Evolutionary conservation across 2,329 filamentous ascomycete genomes (phyloP).

Genomic region (Colletotrichum tabaci): DNA sequence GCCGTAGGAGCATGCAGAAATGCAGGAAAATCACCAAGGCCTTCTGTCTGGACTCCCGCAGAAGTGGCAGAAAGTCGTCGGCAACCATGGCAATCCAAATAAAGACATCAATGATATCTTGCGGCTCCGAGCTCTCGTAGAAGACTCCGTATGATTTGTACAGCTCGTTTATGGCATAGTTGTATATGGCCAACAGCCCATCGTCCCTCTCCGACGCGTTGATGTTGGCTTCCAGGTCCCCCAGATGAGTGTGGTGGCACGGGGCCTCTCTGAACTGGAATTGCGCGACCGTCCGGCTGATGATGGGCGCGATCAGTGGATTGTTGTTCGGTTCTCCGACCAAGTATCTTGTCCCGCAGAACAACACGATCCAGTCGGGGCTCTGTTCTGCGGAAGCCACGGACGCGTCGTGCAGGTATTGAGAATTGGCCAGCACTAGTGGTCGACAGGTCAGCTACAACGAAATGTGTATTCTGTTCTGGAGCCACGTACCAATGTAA

Average conservation of each 20-base stretch:
- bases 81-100: slow-evolving; percentile 56
- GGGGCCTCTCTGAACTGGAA: slow-evolving; percentile 35
- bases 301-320: slow-evolving; percentile 37
- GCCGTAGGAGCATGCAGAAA: slow-evolving; percentile 52
- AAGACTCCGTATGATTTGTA: slow-evolving; percentile 50
- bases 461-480: rapidly evolving
- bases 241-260: slow-evolving; percentile 44
- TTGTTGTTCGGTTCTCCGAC: slow-evolving; percentile 31
- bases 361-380: slow-evolving; percentile 45
- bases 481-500: slow-evolving; percentile 32
- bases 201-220: slow-evolving; percentile 30
- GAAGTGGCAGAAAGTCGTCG: slow-evolving; percentile 54
- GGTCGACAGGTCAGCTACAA: slow-evolving; percentile 2
- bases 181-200: slow-evolving; percentile 47
- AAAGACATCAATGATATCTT: slow-evolving; percentile 57
- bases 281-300: slow-evolving; percentile 32
- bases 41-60: slow-evolving; percentile 48
- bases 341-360: slow-evolving; percentile 37
- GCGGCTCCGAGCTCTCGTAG: slow-evolving; percentile 36
- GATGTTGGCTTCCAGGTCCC: slow-evolving; percentile 46
- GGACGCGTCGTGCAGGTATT: slow-evolving; percentile 32
- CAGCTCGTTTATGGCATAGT: slow-evolving; percentile 51
- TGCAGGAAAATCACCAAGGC: slow-evolving; percentile 53
- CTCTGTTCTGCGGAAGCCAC: slow-evolving; percentile 26
- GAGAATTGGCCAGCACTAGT: slow-evolving; percentile 38